A percentile compares a stretch with the other conserved stretches of the same genome.
These are phyloP conservation scores for Pyricularia grisea DNA, from an alignment of 2,329 filamentous ascomycete species.

Conservation along the genomic window DNA sequence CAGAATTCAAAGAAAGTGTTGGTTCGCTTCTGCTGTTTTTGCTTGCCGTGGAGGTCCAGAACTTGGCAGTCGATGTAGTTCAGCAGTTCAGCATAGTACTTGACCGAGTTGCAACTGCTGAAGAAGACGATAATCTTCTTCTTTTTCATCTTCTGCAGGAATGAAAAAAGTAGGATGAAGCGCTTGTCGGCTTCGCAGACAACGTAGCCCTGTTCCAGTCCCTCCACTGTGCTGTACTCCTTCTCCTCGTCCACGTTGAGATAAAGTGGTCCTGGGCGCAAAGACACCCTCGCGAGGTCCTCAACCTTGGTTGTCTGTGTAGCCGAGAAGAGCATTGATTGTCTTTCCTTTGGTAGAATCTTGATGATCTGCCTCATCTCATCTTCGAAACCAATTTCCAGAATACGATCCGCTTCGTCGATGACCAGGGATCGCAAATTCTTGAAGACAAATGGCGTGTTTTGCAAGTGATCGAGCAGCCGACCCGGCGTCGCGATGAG, in stretches of 20 bases:
- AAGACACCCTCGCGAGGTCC: slow-evolving; percentile 87
- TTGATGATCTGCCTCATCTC: slow-evolving; percentile 97
- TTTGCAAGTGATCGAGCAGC: slow-evolving; percentile 87
- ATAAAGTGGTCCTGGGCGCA: slow-evolving; percentile 84
- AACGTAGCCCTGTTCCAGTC: slow-evolving; percentile 92
- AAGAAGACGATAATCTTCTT: slow-evolving; percentile 99
- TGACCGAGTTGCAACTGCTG: slow-evolving; percentile 84
- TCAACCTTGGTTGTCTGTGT: slow-evolving; percentile 99
- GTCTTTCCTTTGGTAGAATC: slow-evolving; percentile 78
- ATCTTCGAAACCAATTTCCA: slow-evolving; percentile 97
- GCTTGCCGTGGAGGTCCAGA: slow-evolving; percentile 82
- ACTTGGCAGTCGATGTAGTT: slow-evolving; percentile 91
- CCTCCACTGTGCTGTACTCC: slow-evolving; percentile 81
- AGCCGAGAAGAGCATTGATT: slow-evolving; percentile 97
- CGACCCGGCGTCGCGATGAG: slow-evolving; percentile 90
- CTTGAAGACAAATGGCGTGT: slow-evolving; percentile 87
- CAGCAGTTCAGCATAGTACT: slow-evolving; percentile 89
- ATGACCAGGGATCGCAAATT: slow-evolving; percentile 89
- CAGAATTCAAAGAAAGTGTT: slow-evolving; percentile 96
- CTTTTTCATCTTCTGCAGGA: slow-evolving; percentile 83
- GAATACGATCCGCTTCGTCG: slow-evolving; percentile 91
- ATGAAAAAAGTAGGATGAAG: slow-evolving; percentile 88
- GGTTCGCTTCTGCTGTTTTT: slow-evolving; percentile 98
- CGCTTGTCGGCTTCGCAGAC: slow-evolving; percentile 89
- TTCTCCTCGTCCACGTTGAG: slow-evolving; percentile 84